Percentiles rank a stretch among this genome's conserved stretches.
phyloP scores from a whole-genome alignment of 805 yeast genomes.

The Starmerella vitae region DNA sequence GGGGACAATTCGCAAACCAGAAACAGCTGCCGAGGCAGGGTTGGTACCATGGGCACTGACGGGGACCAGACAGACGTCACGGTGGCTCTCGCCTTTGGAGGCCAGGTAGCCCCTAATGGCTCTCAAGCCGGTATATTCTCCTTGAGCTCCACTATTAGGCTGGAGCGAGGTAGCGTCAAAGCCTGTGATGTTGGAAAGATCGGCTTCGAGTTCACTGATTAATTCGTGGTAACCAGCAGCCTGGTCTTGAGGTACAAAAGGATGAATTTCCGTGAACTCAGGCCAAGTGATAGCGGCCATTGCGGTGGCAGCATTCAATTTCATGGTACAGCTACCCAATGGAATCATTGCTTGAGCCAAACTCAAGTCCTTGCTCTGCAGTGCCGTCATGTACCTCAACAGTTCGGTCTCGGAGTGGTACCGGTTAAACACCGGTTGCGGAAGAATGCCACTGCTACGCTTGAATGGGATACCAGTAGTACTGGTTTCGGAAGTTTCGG shows the following conservation, averaged over 20 bases:
- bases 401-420: conserved; percentile 92
- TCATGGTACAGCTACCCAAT: conserved; percentile 96
- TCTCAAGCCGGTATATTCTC: conserved; percentile 89
- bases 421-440: conserved; percentile 66
- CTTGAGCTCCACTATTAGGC: conserved; percentile 98
- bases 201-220: conserved; percentile 62
- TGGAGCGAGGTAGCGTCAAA: conserved; percentile 79
- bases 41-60: conserved; percentile 97
- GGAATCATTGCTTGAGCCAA: conserved; percentile 96
- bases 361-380: conserved; percentile 82
- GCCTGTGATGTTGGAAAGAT: conserved; percentile 84
- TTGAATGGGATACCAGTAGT: conserved; percentile 27
- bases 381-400: conserved; percentile 73
- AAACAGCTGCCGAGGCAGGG: conserved; percentile 97
- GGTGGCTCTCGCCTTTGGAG: conserved; percentile 51
- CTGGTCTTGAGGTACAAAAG: conserved; percentile 82
- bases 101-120: conserved; percentile 69
- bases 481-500: not conserved
- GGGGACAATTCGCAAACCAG: conserved; percentile 85
- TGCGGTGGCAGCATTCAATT: conserved; percentile 85
- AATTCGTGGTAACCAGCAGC: conserved; percentile 76
- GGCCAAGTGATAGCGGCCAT: conserved; percentile 95
- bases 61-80: conserved; percentile 87
- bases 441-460: conserved; percentile 31
- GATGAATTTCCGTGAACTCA: conserved; percentile 77